These are phyloP conservation scores for Mycosphaerella sp. DNA, from an alignment of 2,329 filamentous ascomycete genomes.

Conservation along the genomic window DNA sequence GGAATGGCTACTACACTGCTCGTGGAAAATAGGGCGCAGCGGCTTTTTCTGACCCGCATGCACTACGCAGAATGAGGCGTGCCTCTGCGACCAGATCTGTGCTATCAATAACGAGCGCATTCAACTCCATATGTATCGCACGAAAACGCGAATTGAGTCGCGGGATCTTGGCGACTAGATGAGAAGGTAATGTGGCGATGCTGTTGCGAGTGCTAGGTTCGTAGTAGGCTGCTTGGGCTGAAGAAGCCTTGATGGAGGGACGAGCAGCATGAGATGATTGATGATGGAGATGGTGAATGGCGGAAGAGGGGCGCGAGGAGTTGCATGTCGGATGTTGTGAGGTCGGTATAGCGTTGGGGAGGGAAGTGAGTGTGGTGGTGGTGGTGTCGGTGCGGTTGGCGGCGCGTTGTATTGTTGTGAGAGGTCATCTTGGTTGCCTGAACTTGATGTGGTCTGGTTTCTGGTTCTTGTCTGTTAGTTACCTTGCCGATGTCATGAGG, in stretches of 20 bases:
- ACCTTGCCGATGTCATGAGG: too few species aligned
- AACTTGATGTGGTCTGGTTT: background rate
- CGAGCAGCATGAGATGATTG: too few species aligned
- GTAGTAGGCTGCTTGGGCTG: conserved; percentile 8
- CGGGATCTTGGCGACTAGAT: conserved; percentile 19
- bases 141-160: conserved; percentile 20
- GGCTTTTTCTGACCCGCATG: too few species aligned
- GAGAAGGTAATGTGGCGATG: conserved; percentile 22
- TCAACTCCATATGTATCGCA: conserved; percentile 22
- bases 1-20: conserved; percentile 14
- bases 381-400: background rate
- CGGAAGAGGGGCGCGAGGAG: conserved; percentile 20
- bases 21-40: background rate
- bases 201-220: conserved; percentile 11
- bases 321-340: conserved; percentile 18
- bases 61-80: too few species aligned
- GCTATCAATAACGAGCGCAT: conserved; percentile 19
- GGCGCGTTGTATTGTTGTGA: background rate
- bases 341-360: conserved; percentile 19
- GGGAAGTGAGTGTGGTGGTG: conserved; percentile 16
- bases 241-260: background rate
- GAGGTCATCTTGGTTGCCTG: background rate
- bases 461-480: background rate
- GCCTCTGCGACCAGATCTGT: too few species aligned
- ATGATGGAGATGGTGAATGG: background rate